Evolutionary conservation across 805 yeast genomes (phyloP).

Genomic region (Starmera amethionina): DNA sequence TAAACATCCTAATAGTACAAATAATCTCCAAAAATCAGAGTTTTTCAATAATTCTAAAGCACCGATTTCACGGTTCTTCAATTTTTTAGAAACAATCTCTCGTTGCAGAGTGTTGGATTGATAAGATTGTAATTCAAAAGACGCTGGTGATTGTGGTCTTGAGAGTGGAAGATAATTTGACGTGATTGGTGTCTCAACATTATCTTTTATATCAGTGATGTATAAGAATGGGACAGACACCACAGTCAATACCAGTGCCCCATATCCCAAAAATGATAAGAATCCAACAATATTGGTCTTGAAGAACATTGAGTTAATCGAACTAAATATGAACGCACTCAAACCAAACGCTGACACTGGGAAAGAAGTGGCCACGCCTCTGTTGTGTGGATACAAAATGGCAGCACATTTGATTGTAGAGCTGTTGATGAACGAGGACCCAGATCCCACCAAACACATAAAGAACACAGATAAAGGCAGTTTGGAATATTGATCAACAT

Average conservation of each 20-base stretch:
- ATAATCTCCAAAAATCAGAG: slow-evolving; percentile 40
- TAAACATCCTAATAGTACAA: slow-evolving; percentile 38
- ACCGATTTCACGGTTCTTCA: no score
- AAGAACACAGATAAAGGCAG: slow-evolving; percentile 34
- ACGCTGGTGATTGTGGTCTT: no score
- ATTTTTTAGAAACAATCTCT: no score
- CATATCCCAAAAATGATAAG: slow-evolving; percentile 34
- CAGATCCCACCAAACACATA: slow-evolving; percentile 50
- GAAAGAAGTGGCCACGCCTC: slow-evolving; percentile 69
- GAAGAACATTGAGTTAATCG: slow-evolving; percentile 39
- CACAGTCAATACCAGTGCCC: slow-evolving; percentile 30
- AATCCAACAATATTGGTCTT: slow-evolving; percentile 52
- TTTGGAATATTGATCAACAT: slow-evolving; percentile 26
- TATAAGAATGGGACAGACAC: slow-evolving; percentile 38
- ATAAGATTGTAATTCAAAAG: no score
- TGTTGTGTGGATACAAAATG: slow-evolving; percentile 48
- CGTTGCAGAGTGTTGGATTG: no score
- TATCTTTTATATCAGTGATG: slow-evolving; percentile 8
- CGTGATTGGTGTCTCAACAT: no score
- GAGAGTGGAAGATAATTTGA: background rate
- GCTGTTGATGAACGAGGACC: slow-evolving; percentile 56
- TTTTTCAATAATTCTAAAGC: slow-evolving; percentile 12
- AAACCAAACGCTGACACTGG: slow-evolving; percentile 71
- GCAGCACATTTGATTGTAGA: slow-evolving; percentile 70
- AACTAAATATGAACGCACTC: slow-evolving; percentile 60